phyloP scores from a whole-genome alignment of 2,329 filamentous ascomycete species.

The Aspergillus sp. region DNA sequence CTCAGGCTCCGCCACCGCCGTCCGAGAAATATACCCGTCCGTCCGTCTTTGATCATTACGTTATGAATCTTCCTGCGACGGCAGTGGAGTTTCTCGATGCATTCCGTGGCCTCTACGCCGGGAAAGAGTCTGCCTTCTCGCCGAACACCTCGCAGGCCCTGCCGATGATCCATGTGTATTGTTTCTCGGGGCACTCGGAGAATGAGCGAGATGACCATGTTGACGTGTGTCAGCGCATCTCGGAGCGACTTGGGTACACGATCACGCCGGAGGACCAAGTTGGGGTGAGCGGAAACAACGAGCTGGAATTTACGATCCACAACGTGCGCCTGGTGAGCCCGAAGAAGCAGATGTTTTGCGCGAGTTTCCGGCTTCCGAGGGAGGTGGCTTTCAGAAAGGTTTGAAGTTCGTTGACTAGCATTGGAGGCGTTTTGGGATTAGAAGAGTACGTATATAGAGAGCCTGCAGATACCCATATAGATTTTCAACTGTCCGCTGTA shows the following conservation, averaged over 20 bases:
- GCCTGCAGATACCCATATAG: too few relatives aligned
- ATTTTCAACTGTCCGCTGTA: too few relatives aligned
- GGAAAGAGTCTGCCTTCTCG: conserved; percentile 55
- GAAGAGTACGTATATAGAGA: too few relatives aligned
- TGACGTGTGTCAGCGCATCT: conserved; percentile 60
- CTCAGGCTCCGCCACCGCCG: conserved; percentile 14
- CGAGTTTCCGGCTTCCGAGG: conserved; percentile 73
- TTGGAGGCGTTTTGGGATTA: too few relatives aligned
- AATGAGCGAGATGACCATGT: conserved; percentile 53
- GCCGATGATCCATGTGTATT: conserved; percentile 87
- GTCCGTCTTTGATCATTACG: conserved; percentile 75
- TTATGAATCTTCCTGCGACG: conserved; percentile 93
- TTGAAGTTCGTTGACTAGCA: conserved; percentile 8
- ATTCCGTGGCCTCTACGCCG: conserved; percentile 74
- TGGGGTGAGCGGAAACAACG: conserved; percentile 46
- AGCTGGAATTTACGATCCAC: conserved; percentile 47
- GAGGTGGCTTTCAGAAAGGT: conserved; percentile 63
- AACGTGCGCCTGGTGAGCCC: conserved; percentile 82
- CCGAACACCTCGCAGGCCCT: conserved; percentile 52
- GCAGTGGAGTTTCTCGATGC: conserved; percentile 72
- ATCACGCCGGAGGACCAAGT: conserved; percentile 47
- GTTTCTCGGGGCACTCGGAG: conserved; percentile 76
- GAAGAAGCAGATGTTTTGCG: conserved; percentile 94
- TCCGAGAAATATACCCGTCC: conserved; percentile 40
- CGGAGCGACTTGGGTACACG: conserved; percentile 48